Evolutionary conservation across 2,329 filamentous ascomycete genomes (phyloP).

Genomic region (Pseudogymnoascus sp.): DNA sequence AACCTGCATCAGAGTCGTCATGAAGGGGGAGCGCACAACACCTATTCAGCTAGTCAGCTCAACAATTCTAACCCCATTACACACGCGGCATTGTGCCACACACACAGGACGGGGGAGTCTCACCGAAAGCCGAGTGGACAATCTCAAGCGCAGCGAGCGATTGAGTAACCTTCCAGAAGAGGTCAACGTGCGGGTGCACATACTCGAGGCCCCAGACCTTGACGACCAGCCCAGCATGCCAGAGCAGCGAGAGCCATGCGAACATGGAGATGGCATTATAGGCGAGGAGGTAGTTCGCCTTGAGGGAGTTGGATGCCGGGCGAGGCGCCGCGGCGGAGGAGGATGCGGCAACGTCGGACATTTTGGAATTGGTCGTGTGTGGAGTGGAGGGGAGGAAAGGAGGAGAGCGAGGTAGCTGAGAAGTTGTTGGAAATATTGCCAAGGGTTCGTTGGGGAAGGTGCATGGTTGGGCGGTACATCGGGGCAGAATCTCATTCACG

Average conservation of each 20-base stretch:
- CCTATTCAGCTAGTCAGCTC: conserved; percentile 41
- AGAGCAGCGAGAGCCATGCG: conserved; percentile 73
- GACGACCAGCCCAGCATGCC: conserved; percentile 54
- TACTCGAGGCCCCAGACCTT: conserved; percentile 46
- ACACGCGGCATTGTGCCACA: neutral
- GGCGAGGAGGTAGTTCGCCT: conserved; percentile 65
- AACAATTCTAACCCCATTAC: neutral
- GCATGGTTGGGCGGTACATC: neutral
- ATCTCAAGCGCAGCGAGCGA: conserved; percentile 78
- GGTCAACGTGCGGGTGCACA: conserved; percentile 56
- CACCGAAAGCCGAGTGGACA: conserved; percentile 70
- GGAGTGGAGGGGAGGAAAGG: conserved; percentile 2
- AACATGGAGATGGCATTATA: conserved; percentile 77
- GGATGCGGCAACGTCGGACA: neutral
- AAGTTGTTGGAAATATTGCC: conserved; percentile 3
- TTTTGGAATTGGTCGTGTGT: neutral
- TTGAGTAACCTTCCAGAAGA: conserved; percentile 73
- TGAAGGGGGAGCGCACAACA: conserved; percentile 74
- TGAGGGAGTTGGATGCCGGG: conserved; percentile 37
- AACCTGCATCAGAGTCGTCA: conserved; percentile 88
- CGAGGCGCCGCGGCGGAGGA: neutral
- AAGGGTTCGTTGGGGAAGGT: conserved; percentile 6
- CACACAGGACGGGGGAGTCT: conserved; percentile 21
- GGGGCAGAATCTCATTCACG: neutral
- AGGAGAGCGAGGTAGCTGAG: neutral